Conservation (phyloP, 1,284 basidiomycete species). For the Wallemia mellicola region DNA sequence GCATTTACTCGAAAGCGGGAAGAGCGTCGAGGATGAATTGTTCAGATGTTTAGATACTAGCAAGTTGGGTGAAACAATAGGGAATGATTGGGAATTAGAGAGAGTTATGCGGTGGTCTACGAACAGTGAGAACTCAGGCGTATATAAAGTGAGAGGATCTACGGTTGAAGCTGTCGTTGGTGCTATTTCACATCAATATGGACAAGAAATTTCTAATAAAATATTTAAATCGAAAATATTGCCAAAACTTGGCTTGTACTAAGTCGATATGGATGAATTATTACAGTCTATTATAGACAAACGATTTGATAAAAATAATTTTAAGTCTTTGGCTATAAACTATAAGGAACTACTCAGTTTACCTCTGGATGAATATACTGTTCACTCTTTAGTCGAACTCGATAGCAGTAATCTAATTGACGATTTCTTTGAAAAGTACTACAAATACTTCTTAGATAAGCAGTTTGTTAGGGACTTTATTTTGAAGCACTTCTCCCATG, state of each 20-base stretch:
- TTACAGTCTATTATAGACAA: constrained; percentile 9
- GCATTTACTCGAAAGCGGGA: not conserved
- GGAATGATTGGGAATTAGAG: constrained; percentile 35
- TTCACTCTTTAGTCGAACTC: not conserved
- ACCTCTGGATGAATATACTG: not conserved
- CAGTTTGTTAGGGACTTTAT: not conserved
- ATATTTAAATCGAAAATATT: not conserved
- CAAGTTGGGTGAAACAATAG: constrained; percentile 34
- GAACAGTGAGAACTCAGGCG: constrained; percentile 4
- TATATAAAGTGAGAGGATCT: constrained; percentile 45
- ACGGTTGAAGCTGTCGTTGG: constrained; percentile 42
- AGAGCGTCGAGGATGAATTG: not conserved
- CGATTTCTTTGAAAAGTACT: not conserved
- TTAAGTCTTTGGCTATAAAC: not conserved
- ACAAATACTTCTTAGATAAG: not conserved
- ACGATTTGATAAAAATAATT: not conserved
- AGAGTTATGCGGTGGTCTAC: constrained; percentile 38
- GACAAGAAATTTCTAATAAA: constrained; percentile 17
- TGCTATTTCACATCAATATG: constrained; percentile 43
- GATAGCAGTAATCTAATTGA: not conserved
- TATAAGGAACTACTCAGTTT: not conserved
- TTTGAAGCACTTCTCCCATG: not conserved
- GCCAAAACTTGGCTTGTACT: not conserved
- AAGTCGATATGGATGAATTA: not conserved
- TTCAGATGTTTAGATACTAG: constrained; percentile 26